Evolutionary conservation across 106 monocot species (phyloP).

Genomic region (Dioscorea zingiberensis): DNA sequence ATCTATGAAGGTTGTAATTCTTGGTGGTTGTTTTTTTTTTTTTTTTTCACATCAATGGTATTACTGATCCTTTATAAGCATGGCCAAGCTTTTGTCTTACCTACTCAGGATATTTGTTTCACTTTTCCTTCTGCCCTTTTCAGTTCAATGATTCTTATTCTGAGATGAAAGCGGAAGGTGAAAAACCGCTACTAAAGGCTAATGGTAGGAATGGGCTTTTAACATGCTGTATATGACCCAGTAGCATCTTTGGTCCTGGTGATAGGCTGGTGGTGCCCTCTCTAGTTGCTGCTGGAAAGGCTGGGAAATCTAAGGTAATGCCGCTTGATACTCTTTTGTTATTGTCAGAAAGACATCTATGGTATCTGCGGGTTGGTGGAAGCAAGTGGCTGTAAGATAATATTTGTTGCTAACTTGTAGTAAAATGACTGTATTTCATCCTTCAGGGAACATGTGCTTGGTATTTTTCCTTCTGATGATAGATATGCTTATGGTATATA

Average conservation of each 20-base stretch:
- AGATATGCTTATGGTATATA: too few species aligned
- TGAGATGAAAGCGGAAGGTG: slow-evolving; percentile 93
- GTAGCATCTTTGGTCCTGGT: slow-evolving; percentile 98
- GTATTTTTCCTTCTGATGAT: too few species aligned
- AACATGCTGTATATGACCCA: slow-evolving; percentile 92
- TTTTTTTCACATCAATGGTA: neutral
- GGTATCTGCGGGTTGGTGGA: too few species aligned
- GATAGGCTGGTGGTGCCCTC: slow-evolving; percentile 87
- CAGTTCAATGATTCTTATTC: slow-evolving; percentile 99
- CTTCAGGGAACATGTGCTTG: too few species aligned
- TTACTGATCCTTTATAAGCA: too few species aligned
- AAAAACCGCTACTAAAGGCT: slow-evolving; percentile 77
- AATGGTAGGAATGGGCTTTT: slow-evolving; percentile 81
- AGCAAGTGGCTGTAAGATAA: too few species aligned
- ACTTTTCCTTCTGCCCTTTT: neutral
- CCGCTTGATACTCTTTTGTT: too few species aligned
- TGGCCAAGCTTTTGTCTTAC: too few species aligned
- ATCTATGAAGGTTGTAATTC: slow-evolving; percentile 56
- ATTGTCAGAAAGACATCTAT: too few species aligned
- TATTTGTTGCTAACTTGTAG: too few species aligned
- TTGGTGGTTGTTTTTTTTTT: neutral
- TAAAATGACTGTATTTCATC: too few species aligned
- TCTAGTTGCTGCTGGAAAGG: slow-evolving; percentile 71
- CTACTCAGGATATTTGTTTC: too few species aligned
- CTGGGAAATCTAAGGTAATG: slow-evolving; percentile 94